Percentiles rank a stretch among this genome's conserved stretches.
phyloP scores from a whole-genome alignment of 768 basidiomycete species.

The Kwoniella bestiolae region DNA sequence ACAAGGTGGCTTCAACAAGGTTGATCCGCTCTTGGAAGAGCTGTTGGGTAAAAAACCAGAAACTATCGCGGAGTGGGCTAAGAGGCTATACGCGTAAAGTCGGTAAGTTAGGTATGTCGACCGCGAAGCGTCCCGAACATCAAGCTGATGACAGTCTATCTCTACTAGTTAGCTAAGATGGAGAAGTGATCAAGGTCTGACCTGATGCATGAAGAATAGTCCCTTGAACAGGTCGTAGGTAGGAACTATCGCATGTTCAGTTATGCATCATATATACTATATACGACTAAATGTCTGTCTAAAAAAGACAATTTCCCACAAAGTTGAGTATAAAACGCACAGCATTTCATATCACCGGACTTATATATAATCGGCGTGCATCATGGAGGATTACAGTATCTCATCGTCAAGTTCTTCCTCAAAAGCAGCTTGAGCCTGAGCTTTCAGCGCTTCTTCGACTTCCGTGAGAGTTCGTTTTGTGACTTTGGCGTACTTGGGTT shows the following conservation, averaged over 20 bases:
- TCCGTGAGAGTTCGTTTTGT: conserved; percentile 25
- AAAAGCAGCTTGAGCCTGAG: not conserved
- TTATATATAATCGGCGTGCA: not conserved
- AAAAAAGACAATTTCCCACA: not conserved
- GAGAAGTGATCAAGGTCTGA: no score
- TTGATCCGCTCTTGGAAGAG: not conserved
- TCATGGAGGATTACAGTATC: not conserved
- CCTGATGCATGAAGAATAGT: no score
- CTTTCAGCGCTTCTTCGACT: conserved; percentile 21
- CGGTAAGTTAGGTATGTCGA: not conserved
- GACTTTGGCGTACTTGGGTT: conserved; percentile 20
- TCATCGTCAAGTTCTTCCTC: conserved; percentile 10
- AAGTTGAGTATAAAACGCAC: not conserved
- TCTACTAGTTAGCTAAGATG: no score
- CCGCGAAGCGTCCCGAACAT: not conserved
- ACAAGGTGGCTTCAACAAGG: conserved; percentile 3
- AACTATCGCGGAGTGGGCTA: not conserved
- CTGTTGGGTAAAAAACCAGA: conserved; percentile 6
- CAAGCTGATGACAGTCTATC: no score
- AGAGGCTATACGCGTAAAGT: not conserved
- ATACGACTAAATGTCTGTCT: not conserved
- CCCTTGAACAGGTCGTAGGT: no score
- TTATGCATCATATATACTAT: not conserved
- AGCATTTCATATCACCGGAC: not conserved
- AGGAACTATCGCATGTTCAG: not conserved